A percentile compares a stretch with the other conserved stretches of the same genome.
phyloP scores from a whole-genome alignment of 2,329 filamentous ascomycete genomes.

The Alternaria ventricosa region DNA sequence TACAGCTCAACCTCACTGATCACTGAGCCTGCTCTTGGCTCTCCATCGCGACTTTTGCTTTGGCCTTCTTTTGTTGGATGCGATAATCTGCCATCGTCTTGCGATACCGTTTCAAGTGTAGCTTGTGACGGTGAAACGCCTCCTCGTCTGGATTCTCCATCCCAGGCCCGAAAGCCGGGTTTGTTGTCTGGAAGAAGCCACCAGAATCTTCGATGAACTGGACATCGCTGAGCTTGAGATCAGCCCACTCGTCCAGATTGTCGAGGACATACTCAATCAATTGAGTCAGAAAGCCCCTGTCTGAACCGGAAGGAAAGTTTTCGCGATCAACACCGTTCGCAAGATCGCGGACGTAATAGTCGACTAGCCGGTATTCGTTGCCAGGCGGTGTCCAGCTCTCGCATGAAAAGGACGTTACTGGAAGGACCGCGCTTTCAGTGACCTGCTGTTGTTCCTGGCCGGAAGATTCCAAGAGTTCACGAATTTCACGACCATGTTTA shows the following conservation, averaged over 20 bases:
- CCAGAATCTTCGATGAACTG: neutral
- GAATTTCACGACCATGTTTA: neutral
- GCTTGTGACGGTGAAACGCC: neutral
- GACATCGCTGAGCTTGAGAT: neutral
- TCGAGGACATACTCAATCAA: neutral
- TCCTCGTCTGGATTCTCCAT: neutral
- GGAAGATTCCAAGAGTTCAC: no score
- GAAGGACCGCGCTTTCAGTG: rapidly evolving
- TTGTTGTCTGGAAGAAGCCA: neutral
- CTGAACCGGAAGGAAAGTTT: neutral
- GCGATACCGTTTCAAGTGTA: neutral
- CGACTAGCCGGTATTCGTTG: neutral
- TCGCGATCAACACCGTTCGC: neutral
- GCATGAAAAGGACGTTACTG: neutral
- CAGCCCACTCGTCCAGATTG: neutral
- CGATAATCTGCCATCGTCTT: neutral
- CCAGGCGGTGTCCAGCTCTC: neutral
- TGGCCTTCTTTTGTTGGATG: neutral
- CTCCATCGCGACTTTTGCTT: neutral
- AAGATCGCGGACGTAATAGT: neutral
- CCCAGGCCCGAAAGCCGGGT: neutral
- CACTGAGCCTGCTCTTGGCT: neutral
- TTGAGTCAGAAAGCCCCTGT: neutral
- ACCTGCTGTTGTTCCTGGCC: neutral
- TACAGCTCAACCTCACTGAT: neutral